These are phyloP conservation scores for Bimuria novae-zelandiae DNA, from an alignment of 2,329 filamentous ascomycete species.

Conservation along the genomic window DNA sequence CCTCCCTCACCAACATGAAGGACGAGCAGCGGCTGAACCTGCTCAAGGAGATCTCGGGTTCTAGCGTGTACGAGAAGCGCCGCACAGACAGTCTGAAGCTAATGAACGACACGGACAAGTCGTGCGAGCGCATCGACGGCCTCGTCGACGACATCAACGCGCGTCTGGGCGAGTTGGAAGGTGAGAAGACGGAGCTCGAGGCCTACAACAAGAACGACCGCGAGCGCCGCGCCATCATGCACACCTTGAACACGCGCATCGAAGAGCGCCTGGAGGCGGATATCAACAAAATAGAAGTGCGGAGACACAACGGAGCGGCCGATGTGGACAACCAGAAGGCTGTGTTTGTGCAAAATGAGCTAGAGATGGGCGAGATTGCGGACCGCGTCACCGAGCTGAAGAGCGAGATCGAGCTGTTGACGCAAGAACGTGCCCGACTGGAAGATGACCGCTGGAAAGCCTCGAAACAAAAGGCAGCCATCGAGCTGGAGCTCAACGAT, in stretches of 20 bases:
- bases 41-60: conserved; percentile 97
- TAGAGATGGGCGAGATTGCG: conserved; percentile 76
- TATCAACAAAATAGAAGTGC: conserved; percentile 81
- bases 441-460: conserved; percentile 88
- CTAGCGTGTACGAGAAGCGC: conserved; percentile 93
- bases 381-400: conserved; percentile 77
- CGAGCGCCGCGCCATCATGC: conserved; percentile 88
- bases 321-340: conserved; percentile 81
- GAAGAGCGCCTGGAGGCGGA: conserved; percentile 77
- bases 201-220: conserved; percentile 95
- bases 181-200: conserved; percentile 94
- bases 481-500: conserved; percentile 82
- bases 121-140: conserved; percentile 92
- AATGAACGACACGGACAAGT: conserved; percentile 95
- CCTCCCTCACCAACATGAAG: conserved; percentile 97
- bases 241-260: conserved; percentile 90
- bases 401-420: conserved; percentile 81
- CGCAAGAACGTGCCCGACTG: conserved; percentile 81
- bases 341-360: conserved; percentile 77
- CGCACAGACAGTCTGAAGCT: conserved; percentile 93
- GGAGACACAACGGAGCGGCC: conserved; percentile 80
- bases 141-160: conserved; percentile 90
- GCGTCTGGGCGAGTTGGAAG: conserved; percentile 84
- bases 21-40: conserved; percentile 87
- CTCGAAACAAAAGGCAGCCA: conserved; percentile 78